Evolutionary conservation across 768 basidiomycete species (phyloP).

Genomic region (Royoungia palumana): DNA sequence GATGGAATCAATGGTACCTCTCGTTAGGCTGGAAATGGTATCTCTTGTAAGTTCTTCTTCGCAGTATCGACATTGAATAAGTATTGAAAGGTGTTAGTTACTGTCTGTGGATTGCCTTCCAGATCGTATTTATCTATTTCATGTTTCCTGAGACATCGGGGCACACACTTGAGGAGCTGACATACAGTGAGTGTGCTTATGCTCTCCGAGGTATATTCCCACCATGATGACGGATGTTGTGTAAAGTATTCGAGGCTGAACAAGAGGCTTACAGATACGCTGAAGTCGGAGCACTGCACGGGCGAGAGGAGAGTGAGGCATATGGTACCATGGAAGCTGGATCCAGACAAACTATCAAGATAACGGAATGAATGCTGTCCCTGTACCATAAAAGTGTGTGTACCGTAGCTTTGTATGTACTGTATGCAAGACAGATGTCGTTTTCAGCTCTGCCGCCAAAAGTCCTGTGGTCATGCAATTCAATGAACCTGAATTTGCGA

Average conservation of each 20-base stretch:
- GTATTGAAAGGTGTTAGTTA: constrained; percentile 5
- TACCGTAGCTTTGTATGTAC: too few species aligned
- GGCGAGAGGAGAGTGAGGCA: too few species aligned
- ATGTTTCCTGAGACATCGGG: constrained; percentile 21
- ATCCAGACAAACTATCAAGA: too few species aligned
- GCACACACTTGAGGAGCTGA: constrained; percentile 17
- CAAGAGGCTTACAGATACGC: neutral
- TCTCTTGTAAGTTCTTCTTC: constrained; percentile 5
- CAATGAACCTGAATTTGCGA: too few species aligned
- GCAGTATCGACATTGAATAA: too few species aligned
- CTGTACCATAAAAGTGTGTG: too few species aligned
- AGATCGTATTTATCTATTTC: constrained; percentile 14
- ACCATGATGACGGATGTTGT: constrained; percentile 8
- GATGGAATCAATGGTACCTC: too few species aligned
- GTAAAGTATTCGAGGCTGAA: constrained; percentile 3
- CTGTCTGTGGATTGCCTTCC: constrained; percentile 16
- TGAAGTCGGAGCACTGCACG: neutral
- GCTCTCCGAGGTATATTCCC: constrained; percentile 13
- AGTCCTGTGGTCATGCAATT: too few species aligned
- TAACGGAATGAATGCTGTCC: too few species aligned
- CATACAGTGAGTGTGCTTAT: constrained; percentile 10
- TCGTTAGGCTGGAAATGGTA: constrained; percentile 15
- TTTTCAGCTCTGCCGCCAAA: too few species aligned
- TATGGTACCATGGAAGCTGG: too few species aligned
- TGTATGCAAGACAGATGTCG: too few species aligned